Conservation (phyloP, 768 basidiomycete species). For the Rhodotorula diobovata region DNA sequence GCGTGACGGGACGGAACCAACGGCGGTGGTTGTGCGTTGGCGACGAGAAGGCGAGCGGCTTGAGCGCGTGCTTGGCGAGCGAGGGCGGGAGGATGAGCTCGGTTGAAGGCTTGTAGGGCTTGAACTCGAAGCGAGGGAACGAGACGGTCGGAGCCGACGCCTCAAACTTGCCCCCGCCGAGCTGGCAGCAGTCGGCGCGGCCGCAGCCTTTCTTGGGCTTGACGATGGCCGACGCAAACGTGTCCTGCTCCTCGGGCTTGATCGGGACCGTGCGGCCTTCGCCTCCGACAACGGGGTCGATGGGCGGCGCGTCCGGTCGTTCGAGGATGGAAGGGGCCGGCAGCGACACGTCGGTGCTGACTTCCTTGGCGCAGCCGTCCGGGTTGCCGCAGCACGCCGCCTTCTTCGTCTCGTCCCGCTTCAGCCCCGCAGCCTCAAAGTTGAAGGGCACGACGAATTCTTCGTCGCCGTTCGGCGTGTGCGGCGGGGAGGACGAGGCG, state of each 20-base stretch:
- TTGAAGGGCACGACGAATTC: constrained; percentile 39
- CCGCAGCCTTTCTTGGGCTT: constrained; percentile 37
- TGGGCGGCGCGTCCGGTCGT: not conserved
- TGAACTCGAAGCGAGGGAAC: constrained; percentile 42
- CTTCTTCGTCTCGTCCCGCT: not conserved
- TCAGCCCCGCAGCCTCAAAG: constrained; percentile 5
- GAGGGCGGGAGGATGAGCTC: constrained; percentile 42
- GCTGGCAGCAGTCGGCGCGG: constrained; percentile 41
- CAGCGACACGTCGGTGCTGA: constrained; percentile 28
- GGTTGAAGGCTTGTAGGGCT: constrained; percentile 40
- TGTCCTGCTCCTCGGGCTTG: constrained; percentile 7
- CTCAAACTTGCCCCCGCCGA: constrained; percentile 12
- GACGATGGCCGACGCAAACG: constrained; percentile 21
- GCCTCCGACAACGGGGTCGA: constrained; percentile 13
- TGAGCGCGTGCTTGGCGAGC: constrained; percentile 28
- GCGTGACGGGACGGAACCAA: constrained; percentile 42
- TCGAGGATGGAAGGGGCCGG: constrained; percentile 13
- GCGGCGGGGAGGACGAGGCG: not conserved
- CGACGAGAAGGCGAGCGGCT: constrained; percentile 29
- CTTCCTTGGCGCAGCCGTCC: not conserved
- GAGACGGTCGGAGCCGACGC: constrained; percentile 19
- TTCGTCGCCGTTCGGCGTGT: not conserved
- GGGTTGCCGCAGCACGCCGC: constrained; percentile 12
- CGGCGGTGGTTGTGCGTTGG: constrained; percentile 5
- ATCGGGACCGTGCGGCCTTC: constrained; percentile 19